Conservation (phyloP, 208 protist species). For the Trypanosoma cruzi region DNA sequence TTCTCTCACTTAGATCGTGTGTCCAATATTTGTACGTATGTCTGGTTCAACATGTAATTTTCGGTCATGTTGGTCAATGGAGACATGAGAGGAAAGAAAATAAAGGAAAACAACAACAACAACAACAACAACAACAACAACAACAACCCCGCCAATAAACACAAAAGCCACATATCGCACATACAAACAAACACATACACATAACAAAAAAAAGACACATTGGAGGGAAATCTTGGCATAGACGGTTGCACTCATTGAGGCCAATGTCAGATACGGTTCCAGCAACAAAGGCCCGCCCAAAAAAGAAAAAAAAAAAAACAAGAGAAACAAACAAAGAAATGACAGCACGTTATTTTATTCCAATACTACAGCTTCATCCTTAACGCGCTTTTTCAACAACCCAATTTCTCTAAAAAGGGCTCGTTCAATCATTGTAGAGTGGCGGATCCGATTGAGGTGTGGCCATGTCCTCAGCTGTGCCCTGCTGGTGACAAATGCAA, state of each 20-base stretch:
- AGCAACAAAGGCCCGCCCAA: slow-evolving; percentile 7
- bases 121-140: no score
- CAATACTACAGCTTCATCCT: background rate
- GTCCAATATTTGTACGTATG: no score
- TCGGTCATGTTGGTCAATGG: no score
- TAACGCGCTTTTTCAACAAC: slow-evolving; percentile 19
- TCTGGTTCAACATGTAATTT: no score
- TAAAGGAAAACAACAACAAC: no score
- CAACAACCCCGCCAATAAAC: no score
- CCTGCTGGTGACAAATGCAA: slow-evolving; percentile 41
- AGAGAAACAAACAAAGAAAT: slow-evolving; percentile 18
- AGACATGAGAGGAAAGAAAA: no score
- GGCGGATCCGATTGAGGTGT: slow-evolving; percentile 52
- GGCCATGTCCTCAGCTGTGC: slow-evolving; percentile 69
- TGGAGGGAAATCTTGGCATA: no score
- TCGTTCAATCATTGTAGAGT: slow-evolving; percentile 46
- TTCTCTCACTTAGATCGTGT: no score
- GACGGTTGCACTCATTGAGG: background rate
- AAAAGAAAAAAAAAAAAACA: slow-evolving; percentile 16
- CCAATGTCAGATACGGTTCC: background rate
- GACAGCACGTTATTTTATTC: background rate
- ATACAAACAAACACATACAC: no score
- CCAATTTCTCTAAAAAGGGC: slow-evolving; percentile 39
- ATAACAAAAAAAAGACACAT: no score
- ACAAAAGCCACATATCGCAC: no score